phyloP scores from a whole-genome alignment of 768 basidiomycete species.

The Galerina marginata region DNA sequence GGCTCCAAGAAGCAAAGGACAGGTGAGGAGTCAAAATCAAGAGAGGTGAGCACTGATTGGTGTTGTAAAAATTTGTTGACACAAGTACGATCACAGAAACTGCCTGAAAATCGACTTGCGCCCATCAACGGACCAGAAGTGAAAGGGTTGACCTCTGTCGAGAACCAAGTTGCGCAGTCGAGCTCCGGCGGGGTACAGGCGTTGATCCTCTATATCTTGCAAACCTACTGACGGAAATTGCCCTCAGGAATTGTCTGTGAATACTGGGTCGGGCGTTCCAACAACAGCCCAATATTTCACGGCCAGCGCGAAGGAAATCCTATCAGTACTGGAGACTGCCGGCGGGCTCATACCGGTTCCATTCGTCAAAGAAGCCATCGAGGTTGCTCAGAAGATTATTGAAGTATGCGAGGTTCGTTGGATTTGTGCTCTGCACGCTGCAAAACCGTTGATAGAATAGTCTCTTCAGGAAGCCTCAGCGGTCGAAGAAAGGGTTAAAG shows the following conservation, averaged over 20 bases:
- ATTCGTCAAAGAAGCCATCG: constrained; percentile 14
- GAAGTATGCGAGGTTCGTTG: constrained; percentile 17
- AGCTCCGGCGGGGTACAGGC: not conserved
- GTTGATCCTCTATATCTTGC: not conserved
- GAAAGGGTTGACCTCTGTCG: not conserved
- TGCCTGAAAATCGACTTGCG: not conserved
- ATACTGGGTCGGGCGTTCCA: not conserved
- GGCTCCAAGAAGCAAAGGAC: not conserved
- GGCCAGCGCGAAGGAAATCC: constrained; percentile 9
- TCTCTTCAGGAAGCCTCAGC: constrained; percentile 7
- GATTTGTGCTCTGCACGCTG: not conserved
- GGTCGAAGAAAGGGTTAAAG: constrained; percentile 16
- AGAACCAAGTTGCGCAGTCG: not conserved
- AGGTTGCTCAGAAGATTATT: constrained; percentile 15
- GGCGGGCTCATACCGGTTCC: constrained; percentile 17
- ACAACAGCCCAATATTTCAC: constrained; percentile 5
- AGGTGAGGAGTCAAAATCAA: not conserved
- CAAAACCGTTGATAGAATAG: not conserved
- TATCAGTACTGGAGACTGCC: constrained; percentile 11
- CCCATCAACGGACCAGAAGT: not conserved
- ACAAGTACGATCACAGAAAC: not conserved
- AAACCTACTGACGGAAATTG: not conserved
- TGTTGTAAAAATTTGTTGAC: not conserved
- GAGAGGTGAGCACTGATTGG: not conserved
- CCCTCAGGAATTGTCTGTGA: not conserved